Evolutionary conservation across 2,329 filamentous ascomycete species (phyloP), one percentile per base, ranked within the genome.

Genomic region (Ceratocystis lukuohia): DNA sequence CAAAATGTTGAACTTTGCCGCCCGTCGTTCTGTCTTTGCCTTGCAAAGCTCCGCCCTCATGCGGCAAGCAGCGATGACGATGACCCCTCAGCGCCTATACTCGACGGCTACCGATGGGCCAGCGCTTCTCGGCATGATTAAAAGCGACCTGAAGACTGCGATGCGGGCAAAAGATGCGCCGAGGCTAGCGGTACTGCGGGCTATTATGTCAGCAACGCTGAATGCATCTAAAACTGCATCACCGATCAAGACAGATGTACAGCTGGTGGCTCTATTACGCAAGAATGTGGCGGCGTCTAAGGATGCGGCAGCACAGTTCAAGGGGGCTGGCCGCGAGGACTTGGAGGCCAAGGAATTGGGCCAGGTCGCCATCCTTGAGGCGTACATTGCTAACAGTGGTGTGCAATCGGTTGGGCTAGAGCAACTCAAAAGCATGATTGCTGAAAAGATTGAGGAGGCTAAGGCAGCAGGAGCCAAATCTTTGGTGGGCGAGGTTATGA

Each of bases 151-250:
- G 69, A 88, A 88, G 76, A 75, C 78, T 8, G 84, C 85, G 62
- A 87, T 88, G 85, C 80, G 81, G 67, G 79, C 79, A 70, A 88
- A 86, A 74, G 84, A 88, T 72, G 75, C 79, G 30, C 77, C 83
- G 30, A 84, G 87, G 1, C 82, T 92, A 30, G 77, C 82, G 48
- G 88, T 89, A 46, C 80, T 93, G 62, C 87, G 89, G 70, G 75
- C 80, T 50, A 77, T 92, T 69, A 80, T 92, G 69, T 80, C 87
- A 41, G 82, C 87, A 69, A 84, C 88, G 69, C 85, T 86, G 71
- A 92, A 91, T 75, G 85, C 87, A 44, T 87, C 85, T 73, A 92
- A 92, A 76, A 90, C 88, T 15, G 73, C 80, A 48, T 79, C 77
- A 48, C 88, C 89, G n/a, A 83, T 92, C 72, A 79, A 77, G 65